Evolutionary conservation across 164 flowering plant genomes (phyloP), one percentile per base, ranked within the genome.

Genomic region (Hamamelis virginiana): DNA sequence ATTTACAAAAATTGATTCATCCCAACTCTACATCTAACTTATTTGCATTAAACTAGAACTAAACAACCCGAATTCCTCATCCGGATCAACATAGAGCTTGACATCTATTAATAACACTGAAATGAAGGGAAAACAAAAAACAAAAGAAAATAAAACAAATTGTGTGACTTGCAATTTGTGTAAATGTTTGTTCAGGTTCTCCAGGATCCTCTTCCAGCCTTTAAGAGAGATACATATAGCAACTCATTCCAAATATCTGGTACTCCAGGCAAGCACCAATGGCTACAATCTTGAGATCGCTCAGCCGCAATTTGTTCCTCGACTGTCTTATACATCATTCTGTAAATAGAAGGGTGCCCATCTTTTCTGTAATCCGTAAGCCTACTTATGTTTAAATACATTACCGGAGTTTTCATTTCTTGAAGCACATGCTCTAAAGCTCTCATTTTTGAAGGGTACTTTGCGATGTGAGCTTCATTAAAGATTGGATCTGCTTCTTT

Each of bases 201-300:
- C 86, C 83, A 82, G 26, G 84, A 73, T 43, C 83, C 88, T 70
- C 48, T 55, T 5, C 84, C 77, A 6, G 59, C 44, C 66, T 79
- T 75, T 58, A 90, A 73, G 9, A 92, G 81, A 33, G 91, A 84
- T 13, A 81, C 95, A 65, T 92, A 92, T 1, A 92, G 84, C 68
- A 92, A 73, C 75, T 89, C 88, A 66, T 92, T 92, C 97, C 97
- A 92, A 41, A 91, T 82, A 69, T 92, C 97, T 0, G 97, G 97
- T 5, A 92, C 89, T 10, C 96, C 96, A 8, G 97, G 97, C 78
- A 92, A 80, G 79, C 97, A 92, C 96, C 97, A 92, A 66, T 92
- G 96, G 70, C 96, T 92, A 80, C 97, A 92, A 74, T 92, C 97
- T 75, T 90, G 92, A 28, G 78, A 69, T 25, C 33, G 70, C 69